Base-by-base conservation (phyloP, 2,329 filamentous ascomycete genomes). In the Cyphellophora europaea region DNA sequence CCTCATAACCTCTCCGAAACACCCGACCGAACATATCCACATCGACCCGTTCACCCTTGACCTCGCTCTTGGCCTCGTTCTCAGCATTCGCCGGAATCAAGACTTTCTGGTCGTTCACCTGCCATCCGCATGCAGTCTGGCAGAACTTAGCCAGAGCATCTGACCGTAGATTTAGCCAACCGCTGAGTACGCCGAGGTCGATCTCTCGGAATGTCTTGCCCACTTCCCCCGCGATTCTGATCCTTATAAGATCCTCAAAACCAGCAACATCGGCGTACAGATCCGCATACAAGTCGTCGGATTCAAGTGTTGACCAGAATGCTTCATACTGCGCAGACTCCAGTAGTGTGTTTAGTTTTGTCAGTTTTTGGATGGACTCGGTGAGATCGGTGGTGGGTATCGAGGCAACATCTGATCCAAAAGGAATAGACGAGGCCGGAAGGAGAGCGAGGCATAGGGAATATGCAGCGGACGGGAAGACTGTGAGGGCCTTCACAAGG, bases 401-500 rank as follows among this genome's bases (percentile, higher is more conserved):
- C 29, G 69, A 57, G 23, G 64, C 56, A 27, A 57, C 56, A 29
- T 56, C 57, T 40, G 67, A 70, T 42, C 70, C 66, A 38, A 73
- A 77, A 11, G 73, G 73, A 47, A 87, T 76, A 46, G 82, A 74
- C 58, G 88, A 78, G 30, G 89, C 82, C 45, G 87, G 86, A 55
- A 98, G 87, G 48, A 98, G 85, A 57, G 93, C 85, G 43, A 98
- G 80, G 54, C 83, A 82, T 53, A 96, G 85, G 52, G 79, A 81
- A 77, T 96, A 98, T 63, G 96, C 88, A 29, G 91, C 79, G 13
- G 84, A 88, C 47, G 91, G 91, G 72, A 98, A 98, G 67, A 94
- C 84, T 51, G 89, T 94, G 59, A 98, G 79, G 49, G 88, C 76
- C 73, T 96, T 98, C 71, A 93, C 88, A 61, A 98, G 86, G 67